These are phyloP conservation scores for Paramecium pentaurelia DNA, from an alignment of 73 alveolate genomes.

Conservation along the genomic window DNA sequence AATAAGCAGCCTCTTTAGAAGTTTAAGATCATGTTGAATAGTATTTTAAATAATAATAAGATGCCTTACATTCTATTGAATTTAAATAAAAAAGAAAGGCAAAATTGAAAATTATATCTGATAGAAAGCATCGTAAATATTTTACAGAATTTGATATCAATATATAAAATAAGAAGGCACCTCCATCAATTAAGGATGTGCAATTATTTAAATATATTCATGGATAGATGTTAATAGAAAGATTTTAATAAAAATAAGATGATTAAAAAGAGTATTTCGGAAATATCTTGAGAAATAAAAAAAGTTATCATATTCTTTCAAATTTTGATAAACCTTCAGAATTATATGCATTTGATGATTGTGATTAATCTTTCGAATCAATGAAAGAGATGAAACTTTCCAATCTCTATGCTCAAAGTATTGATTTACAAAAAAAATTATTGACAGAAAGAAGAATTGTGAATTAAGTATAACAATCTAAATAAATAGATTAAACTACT, in stretches of 20 bases:
- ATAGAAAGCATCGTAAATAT: background rate
- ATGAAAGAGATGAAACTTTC: constrained; percentile 32
- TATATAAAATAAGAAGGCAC: background rate
- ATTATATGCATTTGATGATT: background rate
- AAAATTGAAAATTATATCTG: background rate
- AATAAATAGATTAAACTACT: background rate
- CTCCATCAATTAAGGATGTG: constrained; percentile 14
- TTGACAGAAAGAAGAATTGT: background rate
- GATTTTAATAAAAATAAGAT: background rate
- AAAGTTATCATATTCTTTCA: background rate
- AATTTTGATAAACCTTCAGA: background rate
- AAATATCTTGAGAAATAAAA: background rate
- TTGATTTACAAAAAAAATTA: background rate
- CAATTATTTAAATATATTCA: background rate
- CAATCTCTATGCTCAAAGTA: constrained; percentile 1
- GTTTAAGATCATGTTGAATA: constrained; percentile 5
- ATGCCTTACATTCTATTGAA: background rate
- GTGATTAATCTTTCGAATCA: constrained; percentile 23
- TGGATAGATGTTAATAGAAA: background rate
- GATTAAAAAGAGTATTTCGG: background rate
- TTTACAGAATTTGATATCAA: background rate
- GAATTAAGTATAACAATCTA: background rate
- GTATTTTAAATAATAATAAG: background rate
- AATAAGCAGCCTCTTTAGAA: background rate
- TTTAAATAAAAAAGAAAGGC: background rate